Conservation (phyloP, 306 rosid genomes). For the Betula pendula region DNA sequence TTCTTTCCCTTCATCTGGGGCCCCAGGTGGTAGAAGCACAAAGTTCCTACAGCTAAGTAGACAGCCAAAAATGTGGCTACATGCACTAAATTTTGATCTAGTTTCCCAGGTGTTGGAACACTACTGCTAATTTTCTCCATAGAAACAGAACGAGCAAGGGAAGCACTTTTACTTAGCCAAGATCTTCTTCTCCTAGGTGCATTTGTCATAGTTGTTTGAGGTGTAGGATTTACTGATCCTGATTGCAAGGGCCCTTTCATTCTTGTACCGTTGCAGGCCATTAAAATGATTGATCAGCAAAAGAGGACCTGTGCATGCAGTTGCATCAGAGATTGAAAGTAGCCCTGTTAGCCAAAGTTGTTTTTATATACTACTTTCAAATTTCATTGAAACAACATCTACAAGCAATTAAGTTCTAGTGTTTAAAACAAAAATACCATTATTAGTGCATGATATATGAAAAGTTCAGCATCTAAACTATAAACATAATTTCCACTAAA, state of each 20-base stretch:
- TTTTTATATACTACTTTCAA: background rate
- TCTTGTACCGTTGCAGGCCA: conserved; percentile 45
- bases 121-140: background rate
- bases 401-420: background rate
- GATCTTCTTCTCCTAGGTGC: conserved; percentile 36
- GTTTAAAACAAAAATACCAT: background rate
- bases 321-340: conserved; percentile 15
- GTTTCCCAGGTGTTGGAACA: conserved; percentile 28
- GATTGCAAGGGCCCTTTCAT: conserved; percentile 45
- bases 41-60: conserved; percentile 42
- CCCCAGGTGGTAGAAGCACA: conserved; percentile 45
- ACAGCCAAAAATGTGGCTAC: conserved; percentile 27
- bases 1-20: conserved; percentile 44
- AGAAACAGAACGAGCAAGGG: conserved; percentile 28
- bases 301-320: conserved; percentile 33
- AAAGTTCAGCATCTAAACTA: too few species aligned
- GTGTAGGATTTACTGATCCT: conserved; percentile 13
- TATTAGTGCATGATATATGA: too few species aligned
- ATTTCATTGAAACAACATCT: background rate
- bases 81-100: conserved; percentile 32
- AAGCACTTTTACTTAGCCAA: conserved; percentile 59
- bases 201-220: conserved; percentile 24
- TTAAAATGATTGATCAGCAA: conserved; percentile 29
- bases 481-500: too few species aligned
- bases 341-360: too few species aligned